Evolutionary conservation across 108 stramenopile genomes (phyloP).

Genomic region (Skeletonema potamos): DNA sequence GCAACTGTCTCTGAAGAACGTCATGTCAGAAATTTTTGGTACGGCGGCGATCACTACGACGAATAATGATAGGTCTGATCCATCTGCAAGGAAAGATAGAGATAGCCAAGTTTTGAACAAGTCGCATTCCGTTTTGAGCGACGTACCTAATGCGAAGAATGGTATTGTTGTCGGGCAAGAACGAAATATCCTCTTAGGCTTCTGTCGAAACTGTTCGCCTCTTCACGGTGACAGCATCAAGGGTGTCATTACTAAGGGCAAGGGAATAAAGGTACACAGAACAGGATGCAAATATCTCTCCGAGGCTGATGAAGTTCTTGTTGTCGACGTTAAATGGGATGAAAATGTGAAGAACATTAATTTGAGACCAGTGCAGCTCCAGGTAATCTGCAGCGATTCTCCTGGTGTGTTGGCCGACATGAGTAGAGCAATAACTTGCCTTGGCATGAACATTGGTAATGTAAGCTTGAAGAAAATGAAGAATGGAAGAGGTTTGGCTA

Average conservation of each 20-base stretch:
- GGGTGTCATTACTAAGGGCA: constrained; percentile 20
- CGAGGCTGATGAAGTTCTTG: constrained; percentile 14
- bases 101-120: constrained; percentile 3
- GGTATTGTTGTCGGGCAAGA: constrained; percentile 36
- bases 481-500: constrained; percentile 32
- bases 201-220: constrained; percentile 27
- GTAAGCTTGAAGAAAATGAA: constrained; percentile 25
- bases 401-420: constrained; percentile 34
- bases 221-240: constrained; percentile 11
- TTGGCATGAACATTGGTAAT: constrained; percentile 26
- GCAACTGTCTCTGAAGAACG: constrained; percentile 16
- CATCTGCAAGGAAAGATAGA: not conserved
- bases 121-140: not conserved
- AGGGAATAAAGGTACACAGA: constrained; percentile 28
- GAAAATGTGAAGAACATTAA: not conserved
- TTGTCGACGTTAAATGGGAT: constrained; percentile 23
- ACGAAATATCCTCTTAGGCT: constrained; percentile 16
- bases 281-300: constrained; percentile 28
- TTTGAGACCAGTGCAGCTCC: constrained; percentile 16
- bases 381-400: constrained; percentile 25
- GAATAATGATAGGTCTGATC: not conserved
- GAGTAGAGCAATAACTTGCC: constrained; percentile 17
- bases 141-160: not conserved
- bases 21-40: constrained; percentile 29
- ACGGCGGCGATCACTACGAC: constrained; percentile 1